Evolutionary conservation across 768 basidiomycete genomes (phyloP).

Genomic region (Mycena filopes): DNA sequence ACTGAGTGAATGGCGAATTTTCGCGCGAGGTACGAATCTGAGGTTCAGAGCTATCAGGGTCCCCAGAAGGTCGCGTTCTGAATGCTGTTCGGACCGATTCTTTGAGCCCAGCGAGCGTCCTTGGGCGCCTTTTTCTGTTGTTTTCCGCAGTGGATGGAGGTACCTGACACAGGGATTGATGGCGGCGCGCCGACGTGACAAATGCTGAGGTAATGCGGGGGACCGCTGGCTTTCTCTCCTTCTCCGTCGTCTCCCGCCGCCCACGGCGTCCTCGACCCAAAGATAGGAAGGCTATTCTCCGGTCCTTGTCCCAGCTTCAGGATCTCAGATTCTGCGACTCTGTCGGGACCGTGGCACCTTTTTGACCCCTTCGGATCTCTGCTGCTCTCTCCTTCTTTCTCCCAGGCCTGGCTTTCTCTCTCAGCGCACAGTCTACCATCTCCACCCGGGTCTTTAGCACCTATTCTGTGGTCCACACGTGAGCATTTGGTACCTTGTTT

Average conservation of each 20-base stretch:
- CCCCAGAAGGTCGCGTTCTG: neutral
- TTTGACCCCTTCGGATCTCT: constrained; percentile 20
- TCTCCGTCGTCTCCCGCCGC: no score
- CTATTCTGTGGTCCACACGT: constrained; percentile 22
- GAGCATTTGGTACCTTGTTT: constrained; percentile 22
- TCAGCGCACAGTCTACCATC: constrained; percentile 21
- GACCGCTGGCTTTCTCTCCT: neutral
- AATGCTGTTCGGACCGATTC: neutral
- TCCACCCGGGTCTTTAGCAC: constrained; percentile 26
- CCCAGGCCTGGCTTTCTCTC: constrained; percentile 23
- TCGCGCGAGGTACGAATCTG: constrained; percentile 1
- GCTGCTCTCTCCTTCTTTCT: constrained; percentile 25
- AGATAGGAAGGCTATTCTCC: constrained; percentile 11
- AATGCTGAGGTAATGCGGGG: constrained; percentile 16
- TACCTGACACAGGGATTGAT: no score
- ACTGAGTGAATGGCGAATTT: neutral
- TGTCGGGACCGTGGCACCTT: constrained; percentile 19
- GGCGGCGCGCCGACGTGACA: no score
- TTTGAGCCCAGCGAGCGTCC: neutral
- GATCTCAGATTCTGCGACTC: constrained; percentile 23
- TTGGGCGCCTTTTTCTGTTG: no score
- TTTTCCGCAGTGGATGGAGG: no score
- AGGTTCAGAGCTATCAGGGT: neutral
- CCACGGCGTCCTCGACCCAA: neutral
- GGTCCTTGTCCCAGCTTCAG: constrained; percentile 3